Conservation (phyloP, 306 rosid genomes). For the Prunus mume region DNA sequence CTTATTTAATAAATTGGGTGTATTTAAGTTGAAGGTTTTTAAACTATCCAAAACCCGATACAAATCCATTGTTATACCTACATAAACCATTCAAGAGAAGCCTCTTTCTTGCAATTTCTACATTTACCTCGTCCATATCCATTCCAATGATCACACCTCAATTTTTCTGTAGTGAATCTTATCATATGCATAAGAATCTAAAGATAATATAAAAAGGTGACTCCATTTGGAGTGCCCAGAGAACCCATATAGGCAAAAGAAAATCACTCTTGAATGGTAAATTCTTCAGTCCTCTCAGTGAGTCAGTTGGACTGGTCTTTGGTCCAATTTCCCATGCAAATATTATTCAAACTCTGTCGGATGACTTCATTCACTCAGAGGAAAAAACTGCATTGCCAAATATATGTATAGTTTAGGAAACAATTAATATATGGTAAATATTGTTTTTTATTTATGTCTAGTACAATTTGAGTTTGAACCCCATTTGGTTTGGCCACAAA, state of each 20-base stretch:
- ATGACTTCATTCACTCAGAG: background rate
- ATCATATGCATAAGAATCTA: too few relatives aligned
- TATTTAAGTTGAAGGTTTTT: too few relatives aligned
- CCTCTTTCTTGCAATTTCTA: too few relatives aligned
- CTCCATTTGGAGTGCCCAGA: background rate
- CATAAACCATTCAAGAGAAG: too few relatives aligned
- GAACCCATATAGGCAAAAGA: background rate
- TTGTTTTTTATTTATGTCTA: background rate
- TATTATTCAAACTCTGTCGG: conserved; percentile 34
- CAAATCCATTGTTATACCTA: too few relatives aligned
- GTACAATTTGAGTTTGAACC: conserved; percentile 4
- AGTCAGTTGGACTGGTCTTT: conserved; percentile 40
- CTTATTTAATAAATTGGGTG: too few relatives aligned
- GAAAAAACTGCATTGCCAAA: conserved; percentile 8
- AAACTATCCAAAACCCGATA: too few relatives aligned
- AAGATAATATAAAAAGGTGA: background rate
- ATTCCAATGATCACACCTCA: too few relatives aligned
- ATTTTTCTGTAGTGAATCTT: too few relatives aligned
- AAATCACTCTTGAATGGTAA: background rate
- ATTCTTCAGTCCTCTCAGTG: background rate
- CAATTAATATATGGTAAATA: background rate
- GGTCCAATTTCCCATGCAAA: conserved; percentile 44
- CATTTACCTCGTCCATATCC: too few relatives aligned
- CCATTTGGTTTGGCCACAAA: conserved; percentile 1
- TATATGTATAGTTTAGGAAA: background rate